Conservation (phyloP, 345 rosid species). For the Aurinia saxatilis region DNA sequence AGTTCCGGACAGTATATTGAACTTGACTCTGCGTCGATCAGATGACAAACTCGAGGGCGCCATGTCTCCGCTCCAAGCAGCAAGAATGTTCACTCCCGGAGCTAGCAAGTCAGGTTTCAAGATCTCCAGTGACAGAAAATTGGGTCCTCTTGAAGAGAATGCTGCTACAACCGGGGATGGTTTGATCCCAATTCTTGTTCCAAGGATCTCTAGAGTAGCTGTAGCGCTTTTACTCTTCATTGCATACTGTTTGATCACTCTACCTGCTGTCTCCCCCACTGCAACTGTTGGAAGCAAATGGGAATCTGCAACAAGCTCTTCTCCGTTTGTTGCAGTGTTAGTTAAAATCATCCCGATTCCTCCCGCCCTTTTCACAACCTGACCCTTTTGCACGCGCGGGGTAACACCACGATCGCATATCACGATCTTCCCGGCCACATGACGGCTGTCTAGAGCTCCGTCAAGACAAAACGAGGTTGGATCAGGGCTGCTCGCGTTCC, state of each 20-base stretch:
- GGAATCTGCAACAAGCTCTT: conserved; percentile 85
- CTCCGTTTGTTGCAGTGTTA: conserved; percentile 69
- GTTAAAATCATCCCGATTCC: conserved; percentile 64
- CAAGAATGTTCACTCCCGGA: conserved; percentile 74
- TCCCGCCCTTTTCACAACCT: conserved; percentile 57
- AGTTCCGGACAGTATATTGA: conserved; percentile 84
- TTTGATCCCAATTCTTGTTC: conserved; percentile 50
- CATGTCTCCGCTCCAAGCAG: conserved; percentile 60
- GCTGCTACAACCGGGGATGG: conserved; percentile 77
- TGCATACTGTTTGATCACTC: conserved; percentile 52
- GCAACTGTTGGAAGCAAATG: conserved; percentile 82
- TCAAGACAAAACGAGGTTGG: conserved; percentile 56
- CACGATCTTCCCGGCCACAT: conserved; percentile 61
- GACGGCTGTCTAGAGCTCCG: conserved; percentile 42
- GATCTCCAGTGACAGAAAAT: conserved; percentile 48
- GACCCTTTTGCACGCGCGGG: conserved; percentile 59
- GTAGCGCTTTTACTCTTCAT: conserved; percentile 34
- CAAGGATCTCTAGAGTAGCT: conserved; percentile 42
- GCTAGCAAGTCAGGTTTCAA: conserved; percentile 67
- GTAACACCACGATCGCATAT: conserved; percentile 66
- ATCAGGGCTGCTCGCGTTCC: conserved; percentile 45
- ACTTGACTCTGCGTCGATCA: conserved; percentile 57
- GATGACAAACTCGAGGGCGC: conserved; percentile 77
- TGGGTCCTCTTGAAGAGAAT: conserved; percentile 72
- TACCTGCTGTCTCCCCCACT: conserved; percentile 77